Evolutionary conservation across 495 filamentous ascomycete species (phyloP), one percentile per base, ranked within the genome.

Genomic region (Trichoderma reesei): DNA sequence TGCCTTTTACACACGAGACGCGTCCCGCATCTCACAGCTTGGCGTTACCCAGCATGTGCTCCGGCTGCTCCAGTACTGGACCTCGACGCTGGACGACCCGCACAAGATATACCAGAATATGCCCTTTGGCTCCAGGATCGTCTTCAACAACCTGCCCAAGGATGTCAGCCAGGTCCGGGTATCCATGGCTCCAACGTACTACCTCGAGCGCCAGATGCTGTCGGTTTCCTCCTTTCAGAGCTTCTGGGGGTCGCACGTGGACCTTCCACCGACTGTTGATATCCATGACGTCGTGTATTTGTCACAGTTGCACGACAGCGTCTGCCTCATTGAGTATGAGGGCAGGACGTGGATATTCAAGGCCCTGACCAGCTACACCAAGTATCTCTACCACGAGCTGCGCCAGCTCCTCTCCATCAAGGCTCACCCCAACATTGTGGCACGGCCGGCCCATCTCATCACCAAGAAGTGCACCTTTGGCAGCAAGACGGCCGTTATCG

Each of bases 1-100:
- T 36, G 76, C 77, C 41, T 81, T 80, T 42, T 78, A 81, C 65
- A 80, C 75, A 59, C 80, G 79, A 64, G 79, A 81, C 42, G 65
- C 69, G 10, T 61, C 65, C 20, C 68, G 78, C 18, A 64, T 79
- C 31, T 67, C 70, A 3, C 73, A 72, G 59, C 73, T 82, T 7
- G 79, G 73, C 7, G 74, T 82, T 48, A 68, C 77, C 37, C 69
- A 59, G 13, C 72, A 79, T 62, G 75, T 82, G 31, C 65, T 79
- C 39, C 70, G 78, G n/a, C 73, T 71, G 56, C 70, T 82, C 10
- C 79, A 80, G 46, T 41, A 56, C 1, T 80, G 78, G 78, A 76
- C 72, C 4, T 48, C 31, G 54, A 60, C 68, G n/a, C 42, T 72
- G 18, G 64, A 44, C 9, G 65, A 70, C 33, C 72, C 73, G 42